Evolutionary conservation across 306 rosid genomes (phyloP).

Genomic region (Luffa aegyptiaca): DNA sequence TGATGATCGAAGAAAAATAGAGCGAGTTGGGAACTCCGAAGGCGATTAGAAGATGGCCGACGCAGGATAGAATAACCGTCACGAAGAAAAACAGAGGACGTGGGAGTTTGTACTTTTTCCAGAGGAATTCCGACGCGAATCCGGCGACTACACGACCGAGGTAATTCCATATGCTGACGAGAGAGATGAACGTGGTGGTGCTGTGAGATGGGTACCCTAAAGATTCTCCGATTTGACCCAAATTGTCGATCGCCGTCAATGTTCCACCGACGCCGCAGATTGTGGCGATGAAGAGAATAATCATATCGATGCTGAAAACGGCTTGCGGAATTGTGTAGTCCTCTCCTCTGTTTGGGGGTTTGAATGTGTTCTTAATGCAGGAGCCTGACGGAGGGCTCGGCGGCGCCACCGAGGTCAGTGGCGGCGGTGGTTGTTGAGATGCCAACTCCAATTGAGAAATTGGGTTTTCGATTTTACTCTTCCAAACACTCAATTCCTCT

Average conservation of each 20-base stretch:
- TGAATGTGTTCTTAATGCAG: constrained; percentile 21
- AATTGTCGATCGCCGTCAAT: constrained; percentile 51
- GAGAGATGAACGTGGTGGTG: constrained; percentile 51
- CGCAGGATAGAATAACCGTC: constrained; percentile 37
- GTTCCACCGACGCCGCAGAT: constrained; percentile 49
- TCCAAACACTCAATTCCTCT: constrained; percentile 32
- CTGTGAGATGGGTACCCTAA: constrained; percentile 38
- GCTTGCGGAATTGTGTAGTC: constrained; percentile 63
- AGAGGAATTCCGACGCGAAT: constrained; percentile 41
- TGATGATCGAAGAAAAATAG: constrained; percentile 41
- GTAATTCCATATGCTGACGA: constrained; percentile 71
- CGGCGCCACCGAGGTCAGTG: neutral
- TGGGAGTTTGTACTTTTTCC: constrained; percentile 46
- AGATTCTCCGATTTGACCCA: constrained; percentile 63
- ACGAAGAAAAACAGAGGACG: constrained; percentile 45
- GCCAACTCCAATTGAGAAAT: neutral
- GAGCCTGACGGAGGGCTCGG: neutral
- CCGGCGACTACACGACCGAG: constrained; percentile 43
- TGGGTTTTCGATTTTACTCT: constrained; percentile 2
- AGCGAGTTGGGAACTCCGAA: constrained; percentile 44
- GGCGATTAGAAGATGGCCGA: constrained; percentile 55
- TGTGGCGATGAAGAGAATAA: constrained; percentile 28
- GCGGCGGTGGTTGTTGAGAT: neutral
- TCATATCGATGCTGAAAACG: constrained; percentile 61
- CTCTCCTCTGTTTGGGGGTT: constrained; percentile 57